Base-by-base conservation (phyloP, 1,284 basidiomycete genomes). In the Veloboletus limbatus region DNA sequence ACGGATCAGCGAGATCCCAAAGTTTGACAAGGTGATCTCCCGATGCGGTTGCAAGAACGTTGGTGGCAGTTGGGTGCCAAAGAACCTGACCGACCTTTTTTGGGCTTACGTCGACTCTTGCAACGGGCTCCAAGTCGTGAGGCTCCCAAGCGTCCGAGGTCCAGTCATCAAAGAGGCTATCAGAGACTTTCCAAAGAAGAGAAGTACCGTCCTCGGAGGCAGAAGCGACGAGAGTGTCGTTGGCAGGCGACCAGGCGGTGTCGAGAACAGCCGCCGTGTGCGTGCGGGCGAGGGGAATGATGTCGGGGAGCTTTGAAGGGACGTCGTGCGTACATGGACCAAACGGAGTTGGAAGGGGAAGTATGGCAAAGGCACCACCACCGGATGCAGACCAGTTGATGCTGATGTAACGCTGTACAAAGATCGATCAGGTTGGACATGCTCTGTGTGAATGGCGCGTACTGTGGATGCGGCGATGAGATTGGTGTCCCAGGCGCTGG, bases 331-430 rank as follows among this genome's bases (percentile, higher is more conserved):
- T 67, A 21, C 78, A 74, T 1, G 76, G 62, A 27, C 72, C 66
- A 68, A 86, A 90, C 6, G 89, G 86, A 0, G 86, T 85, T 22
- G 88, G 87, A 30, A 92, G 73, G 0, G 96, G 96, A 10, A 97
- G 74, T 60, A 99, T 85, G 17, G 87, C 88, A 64, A 98, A 98
- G 2, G 96, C 96, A 45, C 96, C 96, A 20, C 96, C 96, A 24
- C 96, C 96, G 0, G 92, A 91, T 18, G 89, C 82, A 69, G 93
- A 92, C 92, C 94, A 98, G 78, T 98, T 98, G 51, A 98, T 69
- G 46, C 87, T 86, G 59, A 97, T 72, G 69, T 92, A 97, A 73
- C 82, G 77, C 88, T 91, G 57, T 17, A 39, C 14, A 28, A 33
- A 20, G 25, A 30, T 49, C n/a, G 14, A 20, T 41, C 11, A 20